Evolutionary conservation across 768 basidiomycete genomes (phyloP).

Genomic region (Rhodotorula paludigena): DNA sequence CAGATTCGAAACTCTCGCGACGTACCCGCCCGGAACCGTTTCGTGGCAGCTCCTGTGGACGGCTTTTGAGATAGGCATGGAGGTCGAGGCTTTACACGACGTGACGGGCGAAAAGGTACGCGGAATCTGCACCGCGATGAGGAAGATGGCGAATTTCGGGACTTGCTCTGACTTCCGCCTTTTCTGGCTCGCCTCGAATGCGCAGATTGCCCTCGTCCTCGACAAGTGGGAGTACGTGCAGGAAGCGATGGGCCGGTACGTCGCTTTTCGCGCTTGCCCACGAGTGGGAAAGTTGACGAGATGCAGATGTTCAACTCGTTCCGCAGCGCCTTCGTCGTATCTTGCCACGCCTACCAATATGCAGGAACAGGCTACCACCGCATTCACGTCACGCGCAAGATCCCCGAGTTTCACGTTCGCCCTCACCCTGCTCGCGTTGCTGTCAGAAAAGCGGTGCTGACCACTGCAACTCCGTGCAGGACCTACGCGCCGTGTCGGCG

Average conservation of each 20-base stretch:
- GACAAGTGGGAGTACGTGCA: slow-evolving; percentile 4
- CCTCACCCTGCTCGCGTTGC: not conserved
- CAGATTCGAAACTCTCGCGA: not conserved
- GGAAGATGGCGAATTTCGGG: not conserved
- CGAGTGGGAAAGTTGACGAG: too few relatives aligned
- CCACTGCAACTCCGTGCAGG: not conserved
- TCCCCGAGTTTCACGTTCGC: not conserved
- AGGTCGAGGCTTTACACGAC: not conserved
- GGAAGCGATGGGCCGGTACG: slow-evolving; percentile 1
- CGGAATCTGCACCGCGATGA: not conserved
- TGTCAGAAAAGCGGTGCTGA: not conserved
- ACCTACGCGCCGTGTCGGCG: not conserved
- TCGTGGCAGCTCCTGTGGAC: not conserved
- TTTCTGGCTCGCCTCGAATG: not conserved
- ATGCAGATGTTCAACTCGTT: not conserved
- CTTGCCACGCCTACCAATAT: slow-evolving; percentile 3
- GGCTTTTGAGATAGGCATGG: not conserved
- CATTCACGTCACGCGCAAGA: not conserved
- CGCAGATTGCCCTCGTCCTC: slow-evolving; percentile 3
- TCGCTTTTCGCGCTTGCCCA: too few relatives aligned
- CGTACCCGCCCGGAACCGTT: not conserved
- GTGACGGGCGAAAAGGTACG: slow-evolving; percentile 4
- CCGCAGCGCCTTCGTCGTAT: not conserved
- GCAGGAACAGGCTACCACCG: not conserved
- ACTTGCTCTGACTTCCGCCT: not conserved